phyloP scores from a whole-genome alignment of 768 basidiomycete species.

The Tulasnella sp. region DNA sequence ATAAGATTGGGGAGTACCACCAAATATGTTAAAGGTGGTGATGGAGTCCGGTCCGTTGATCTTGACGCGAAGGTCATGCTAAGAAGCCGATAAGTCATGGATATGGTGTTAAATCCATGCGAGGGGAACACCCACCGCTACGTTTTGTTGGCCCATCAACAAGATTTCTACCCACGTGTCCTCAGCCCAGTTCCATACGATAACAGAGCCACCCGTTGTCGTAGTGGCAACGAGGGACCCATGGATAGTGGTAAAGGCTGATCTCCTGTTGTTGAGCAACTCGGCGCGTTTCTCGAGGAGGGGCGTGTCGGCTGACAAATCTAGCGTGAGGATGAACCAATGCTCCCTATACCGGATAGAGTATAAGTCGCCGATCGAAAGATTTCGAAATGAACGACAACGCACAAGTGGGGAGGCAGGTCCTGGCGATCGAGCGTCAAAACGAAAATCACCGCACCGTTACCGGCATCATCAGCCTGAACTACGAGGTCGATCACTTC shows the following conservation, averaged over 20 bases:
- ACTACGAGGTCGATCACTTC: neutral
- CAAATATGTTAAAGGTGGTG: neutral
- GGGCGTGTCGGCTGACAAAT: neutral
- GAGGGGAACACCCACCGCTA: neutral
- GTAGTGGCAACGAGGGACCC: conserved; percentile 1
- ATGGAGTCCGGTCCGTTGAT: neutral
- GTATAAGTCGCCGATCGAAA: neutral
- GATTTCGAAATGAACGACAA: neutral
- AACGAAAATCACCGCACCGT: neutral
- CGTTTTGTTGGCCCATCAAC: neutral
- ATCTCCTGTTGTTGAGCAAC: too few relatives aligned
- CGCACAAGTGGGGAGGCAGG: neutral
- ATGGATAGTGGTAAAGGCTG: too few relatives aligned
- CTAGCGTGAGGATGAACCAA: neutral
- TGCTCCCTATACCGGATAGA: neutral
- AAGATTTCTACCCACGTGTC: neutral
- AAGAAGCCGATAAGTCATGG: neutral
- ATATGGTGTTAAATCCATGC: neutral
- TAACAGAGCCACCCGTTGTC: neutral
- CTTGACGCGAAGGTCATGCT: conserved; percentile 1
- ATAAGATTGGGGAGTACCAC: neutral
- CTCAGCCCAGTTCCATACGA: conserved; percentile 4
- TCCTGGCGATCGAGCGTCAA: neutral
- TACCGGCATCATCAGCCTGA: neutral
- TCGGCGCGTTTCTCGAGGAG: neutral